These are phyloP conservation scores for Vicia villosa DNA, from an alignment of 306 rosid species.

Conservation along the genomic window DNA sequence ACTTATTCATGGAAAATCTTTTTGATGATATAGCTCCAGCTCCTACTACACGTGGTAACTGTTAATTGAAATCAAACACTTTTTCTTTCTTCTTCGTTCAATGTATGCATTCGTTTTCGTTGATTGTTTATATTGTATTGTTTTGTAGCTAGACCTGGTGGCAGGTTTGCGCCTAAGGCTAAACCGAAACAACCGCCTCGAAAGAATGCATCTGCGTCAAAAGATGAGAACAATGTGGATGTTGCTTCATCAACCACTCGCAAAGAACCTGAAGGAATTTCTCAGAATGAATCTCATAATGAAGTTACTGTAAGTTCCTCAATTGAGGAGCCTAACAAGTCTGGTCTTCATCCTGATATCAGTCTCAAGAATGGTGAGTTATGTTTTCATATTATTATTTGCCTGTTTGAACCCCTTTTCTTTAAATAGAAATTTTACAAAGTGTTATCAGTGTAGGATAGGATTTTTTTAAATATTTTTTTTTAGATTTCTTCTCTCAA, in stretches of 20 bases:
- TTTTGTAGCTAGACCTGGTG: constrained; percentile 51
- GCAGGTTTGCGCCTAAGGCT: constrained; percentile 63
- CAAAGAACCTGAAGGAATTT: constrained; percentile 15
- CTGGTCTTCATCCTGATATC: neutral
- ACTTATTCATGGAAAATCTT: neutral
- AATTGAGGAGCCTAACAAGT: neutral
- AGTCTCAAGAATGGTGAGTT: constrained; percentile 38
- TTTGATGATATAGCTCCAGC: neutral
- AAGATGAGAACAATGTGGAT: constrained; percentile 40
- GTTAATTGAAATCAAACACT: neutral
- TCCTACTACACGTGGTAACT: neutral
- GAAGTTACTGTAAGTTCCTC: constrained; percentile 13
- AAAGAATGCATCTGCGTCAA: constrained; percentile 41
- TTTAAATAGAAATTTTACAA: too few species aligned
- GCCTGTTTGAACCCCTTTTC: too few species aligned
- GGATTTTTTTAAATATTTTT: too few species aligned
- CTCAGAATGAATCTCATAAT: constrained; percentile 32
- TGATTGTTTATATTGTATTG: neutral
- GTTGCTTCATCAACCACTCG: constrained; percentile 28
- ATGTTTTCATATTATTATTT: neutral
- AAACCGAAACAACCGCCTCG: constrained; percentile 56
- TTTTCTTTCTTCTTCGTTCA: neutral
- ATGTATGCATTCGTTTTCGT: neutral
- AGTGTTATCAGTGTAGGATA: too few species aligned
- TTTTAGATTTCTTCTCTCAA: too few species aligned